Conservation (phyloP, 1,284 basidiomycete genomes). For the Coriolopsis trogii region DNA sequence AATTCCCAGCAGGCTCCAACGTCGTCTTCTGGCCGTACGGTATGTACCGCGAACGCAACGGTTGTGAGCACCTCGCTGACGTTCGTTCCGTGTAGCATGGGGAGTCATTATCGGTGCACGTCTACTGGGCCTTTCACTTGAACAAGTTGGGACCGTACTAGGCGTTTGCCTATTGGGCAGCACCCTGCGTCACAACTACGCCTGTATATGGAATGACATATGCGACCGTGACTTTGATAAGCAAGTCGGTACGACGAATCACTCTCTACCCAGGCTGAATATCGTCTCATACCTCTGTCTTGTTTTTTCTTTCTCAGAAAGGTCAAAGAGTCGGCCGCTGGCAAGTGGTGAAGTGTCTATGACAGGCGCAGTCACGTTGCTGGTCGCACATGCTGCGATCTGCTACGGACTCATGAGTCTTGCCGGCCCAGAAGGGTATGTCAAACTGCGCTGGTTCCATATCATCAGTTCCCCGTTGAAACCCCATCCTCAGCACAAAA, state of each 20-base stretch:
- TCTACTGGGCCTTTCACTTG: too few relatives aligned
- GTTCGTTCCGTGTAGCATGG: too few relatives aligned
- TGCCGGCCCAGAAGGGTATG: constrained; percentile 5
- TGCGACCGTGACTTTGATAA: constrained; percentile 28
- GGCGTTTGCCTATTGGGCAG: neutral
- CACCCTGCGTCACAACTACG: constrained; percentile 16
- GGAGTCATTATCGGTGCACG: too few relatives aligned
- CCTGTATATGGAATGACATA: constrained; percentile 27
- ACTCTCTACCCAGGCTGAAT: too few relatives aligned
- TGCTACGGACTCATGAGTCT: constrained; percentile 32
- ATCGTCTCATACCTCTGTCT: too few relatives aligned
- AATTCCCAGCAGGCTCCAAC: too few relatives aligned
- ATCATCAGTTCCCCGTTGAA: neutral
- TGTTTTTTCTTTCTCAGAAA: constrained; percentile 28
- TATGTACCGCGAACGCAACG: too few relatives aligned
- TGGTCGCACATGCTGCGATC: constrained; percentile 39
- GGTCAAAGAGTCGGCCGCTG: constrained; percentile 44
- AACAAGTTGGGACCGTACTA: neutral
- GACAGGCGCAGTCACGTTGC: constrained; percentile 40
- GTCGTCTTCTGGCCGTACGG: too few relatives aligned
- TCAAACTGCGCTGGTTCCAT: too few relatives aligned
- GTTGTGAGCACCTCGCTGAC: too few relatives aligned
- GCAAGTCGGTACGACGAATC: constrained; percentile 31
- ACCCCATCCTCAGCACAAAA: constrained; percentile 32
- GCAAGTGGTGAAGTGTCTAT: constrained; percentile 42